These are phyloP conservation scores for Cadophora sp. DNA, from an alignment of 2,329 filamentous ascomycete species.

Conservation along the genomic window DNA sequence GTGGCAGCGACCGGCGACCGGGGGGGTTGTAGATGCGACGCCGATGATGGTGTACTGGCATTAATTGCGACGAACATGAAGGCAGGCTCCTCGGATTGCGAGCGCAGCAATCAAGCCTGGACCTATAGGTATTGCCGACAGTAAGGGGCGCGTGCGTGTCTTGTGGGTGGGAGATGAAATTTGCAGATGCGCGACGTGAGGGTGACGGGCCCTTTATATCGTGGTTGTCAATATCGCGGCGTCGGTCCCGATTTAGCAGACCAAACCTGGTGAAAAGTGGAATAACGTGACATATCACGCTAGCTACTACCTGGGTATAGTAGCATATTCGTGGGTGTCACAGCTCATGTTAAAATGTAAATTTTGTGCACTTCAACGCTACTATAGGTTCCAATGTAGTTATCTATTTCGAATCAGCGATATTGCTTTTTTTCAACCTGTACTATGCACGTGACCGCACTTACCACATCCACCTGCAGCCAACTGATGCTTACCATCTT, in stretches of 20 bases:
- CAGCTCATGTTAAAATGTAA: too few species aligned
- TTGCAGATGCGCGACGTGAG: not conserved
- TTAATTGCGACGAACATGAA: conserved; percentile 15
- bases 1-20: conserved; percentile 2
- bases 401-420: not conserved
- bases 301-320: too few species aligned
- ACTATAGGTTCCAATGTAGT: not conserved
- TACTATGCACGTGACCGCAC: not conserved
- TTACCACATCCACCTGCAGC: too few species aligned
- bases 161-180: not conserved
- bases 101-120: not conserved
- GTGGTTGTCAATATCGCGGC: too few species aligned
- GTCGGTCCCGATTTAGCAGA: too few species aligned
- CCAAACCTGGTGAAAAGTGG: too few species aligned
- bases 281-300: too few species aligned
- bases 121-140: not conserved
- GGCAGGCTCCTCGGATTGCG: not conserved
- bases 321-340: not conserved
- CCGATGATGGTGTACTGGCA: conserved; percentile 6
- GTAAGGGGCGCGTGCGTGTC: not conserved
- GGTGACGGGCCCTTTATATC: too few species aligned
- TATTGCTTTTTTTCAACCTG: not conserved
- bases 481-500: too few species aligned
- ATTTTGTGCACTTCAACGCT: too few species aligned
- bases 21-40: not conserved